Base-by-base conservation (phyloP, 2,329 filamentous ascomycete genomes). In the Fusarium kyushuense region DNA sequence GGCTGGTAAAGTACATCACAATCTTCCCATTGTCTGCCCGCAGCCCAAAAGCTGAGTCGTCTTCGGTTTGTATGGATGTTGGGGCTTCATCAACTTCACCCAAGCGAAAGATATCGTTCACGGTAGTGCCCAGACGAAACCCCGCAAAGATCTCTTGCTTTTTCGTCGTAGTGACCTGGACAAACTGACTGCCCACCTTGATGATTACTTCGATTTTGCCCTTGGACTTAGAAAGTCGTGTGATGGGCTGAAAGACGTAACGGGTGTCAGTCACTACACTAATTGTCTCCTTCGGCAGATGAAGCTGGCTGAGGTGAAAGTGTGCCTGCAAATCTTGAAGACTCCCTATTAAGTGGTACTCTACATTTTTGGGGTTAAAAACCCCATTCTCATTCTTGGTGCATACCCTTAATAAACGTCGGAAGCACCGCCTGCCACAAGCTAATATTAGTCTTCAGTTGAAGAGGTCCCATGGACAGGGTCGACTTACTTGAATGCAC, bases 51-150 rank as follows among this genome's bases (percentile, higher is more conserved):
- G 88, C 86, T 5, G 86, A 87, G 66, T 91, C 88, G 59, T 91
- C 89, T 59, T 90, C 89, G 0, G 86, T 86, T 61, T 88, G 84
- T 54, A 90, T 87, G 4, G 87, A 87, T 4, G 87, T 87, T 7
- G 88, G 84, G 6, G 88, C 87, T 77, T 92, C 89, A 59, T 91
- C 89, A 16, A 92, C 84, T 56, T 92, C 89, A 6, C 87, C 84
- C 5, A 92, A 80, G 12, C 88, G 86, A 77, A 91, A 92, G 32
- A 91, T 90, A 69, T 92, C 89, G 70, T 92, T 92, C 67, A 91
- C 84, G 2, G 87, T 88, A 11, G 88, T 87, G 72, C 84, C 87
- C 25, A 91, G 80, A 14, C 85, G 85, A 63, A 88, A 83, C 7
- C 85, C 86, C 19, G 89, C 86, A 45, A 90, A 83, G 11, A 92